A percentile compares a stretch with the other conserved stretches of the same genome.
Evolutionary conservation across 2,329 filamentous ascomycete species (phyloP).

Genomic region (Cordyceps fumosorosea): DNA sequence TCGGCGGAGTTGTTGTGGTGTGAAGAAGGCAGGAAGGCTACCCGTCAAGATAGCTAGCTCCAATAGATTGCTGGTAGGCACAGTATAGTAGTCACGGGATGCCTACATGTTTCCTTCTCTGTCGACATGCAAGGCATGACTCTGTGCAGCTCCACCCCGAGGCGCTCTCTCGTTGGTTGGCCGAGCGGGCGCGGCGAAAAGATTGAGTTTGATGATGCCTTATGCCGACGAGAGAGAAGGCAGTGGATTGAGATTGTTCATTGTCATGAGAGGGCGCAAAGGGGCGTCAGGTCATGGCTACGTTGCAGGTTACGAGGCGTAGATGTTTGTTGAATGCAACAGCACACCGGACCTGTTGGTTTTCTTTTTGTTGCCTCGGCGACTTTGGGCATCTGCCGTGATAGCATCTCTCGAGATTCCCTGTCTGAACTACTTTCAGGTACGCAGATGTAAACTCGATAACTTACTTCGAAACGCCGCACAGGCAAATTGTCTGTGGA

Average conservation of each 20-base stretch:
- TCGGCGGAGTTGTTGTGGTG: neutral
- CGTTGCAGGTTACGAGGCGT: neutral
- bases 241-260: neutral
- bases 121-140: neutral
- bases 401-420: too few relatives aligned
- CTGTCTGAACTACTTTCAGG: too few relatives aligned
- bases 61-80: too few relatives aligned
- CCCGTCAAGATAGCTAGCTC: neutral
- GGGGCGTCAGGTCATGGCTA: neutral
- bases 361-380: too few relatives aligned
- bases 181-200: neutral
- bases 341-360: too few relatives aligned
- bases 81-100: neutral
- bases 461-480: too few relatives aligned
- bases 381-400: too few relatives aligned
- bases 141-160: neutral
- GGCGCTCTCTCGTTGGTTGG: neutral
- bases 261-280: neutral
- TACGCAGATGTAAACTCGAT: too few relatives aligned
- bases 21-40: neutral
- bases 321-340: neutral
- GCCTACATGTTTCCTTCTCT: neutral
- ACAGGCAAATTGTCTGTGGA: too few relatives aligned
- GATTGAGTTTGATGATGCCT: neutral
- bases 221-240: neutral